Evolutionary conservation across 345 rosid genomes (phyloP), one percentile per base, ranked within the genome.

Genomic region (Citrus australasica): DNA sequence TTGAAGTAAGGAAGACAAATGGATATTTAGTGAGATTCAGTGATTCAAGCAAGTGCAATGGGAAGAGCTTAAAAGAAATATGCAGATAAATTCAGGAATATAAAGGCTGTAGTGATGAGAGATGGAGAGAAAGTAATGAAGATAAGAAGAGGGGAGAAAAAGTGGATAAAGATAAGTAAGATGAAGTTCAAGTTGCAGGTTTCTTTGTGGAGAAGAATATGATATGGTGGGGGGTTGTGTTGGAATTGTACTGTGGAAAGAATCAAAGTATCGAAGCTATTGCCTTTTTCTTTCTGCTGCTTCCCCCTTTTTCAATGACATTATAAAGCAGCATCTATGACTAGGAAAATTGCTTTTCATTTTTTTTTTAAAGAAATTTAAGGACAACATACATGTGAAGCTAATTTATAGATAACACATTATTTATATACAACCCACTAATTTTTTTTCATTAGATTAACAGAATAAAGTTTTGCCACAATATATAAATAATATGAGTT

Each of bases 201-300:
- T 89, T 56, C 98, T 90, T 93, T 91, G 91, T 85, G 56, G 81
- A 59, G 85, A 88, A 87, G 94, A 78, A 84, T 82, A 22, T 73
- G 51, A 84, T 83, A 22, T 73, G 51, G 27, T 59, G 19, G 25
- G 25, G n/a, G 42, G 6, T 2, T 64, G 38, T 21, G 48, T 7
- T 21, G 25, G 46, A 30, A 28, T 27, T 61, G 19, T 1, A 27
- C 32, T 9, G 66, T 61, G 1, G 37, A 35, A 66, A 4, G 69
- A 66, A 66, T 66, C 48, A 21, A 66, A 21, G 48, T 4, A 66
- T 66, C 48, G 35, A 66, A 5, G 10, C 25, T 17, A 21, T 19
- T 8, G 28, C 13, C 16, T 66, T 37, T 33, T 33, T 32, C 68
- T 35, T 37, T 22, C 14, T 3, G 13, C 9, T 30, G 37, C 71